Evolutionary conservation across 192 early-diverging fungal species (phyloP), one percentile per base, ranked within the genome.

Genomic region (Diversispora epigaea): DNA sequence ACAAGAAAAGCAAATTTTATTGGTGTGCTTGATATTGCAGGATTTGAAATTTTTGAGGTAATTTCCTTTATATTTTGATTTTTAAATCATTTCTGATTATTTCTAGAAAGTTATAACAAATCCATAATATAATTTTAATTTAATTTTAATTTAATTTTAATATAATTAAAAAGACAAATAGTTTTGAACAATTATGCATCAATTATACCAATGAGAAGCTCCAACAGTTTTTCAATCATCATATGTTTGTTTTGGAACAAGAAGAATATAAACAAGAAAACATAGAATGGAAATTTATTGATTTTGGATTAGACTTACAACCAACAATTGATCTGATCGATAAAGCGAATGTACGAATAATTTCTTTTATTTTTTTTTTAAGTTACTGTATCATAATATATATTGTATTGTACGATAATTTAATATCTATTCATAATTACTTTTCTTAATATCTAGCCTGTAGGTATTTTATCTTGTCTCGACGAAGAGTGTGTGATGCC

Each of bases 401-500:
- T 17, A 54, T 54, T 54, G n/a, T 17, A 4, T 11, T 12, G 11
- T 17, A 17, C 50, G 47, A 14, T 73, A 17, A 52, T 17, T 52
- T 52, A 11, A 11, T 52, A 52, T 52, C 17, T 17, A 52, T 54
- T 54, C 49, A 12, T 4, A 17, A 17, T 54, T 19, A 41, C 10
- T 22, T 4, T 22, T n/a, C 32, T 60, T 43, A 14, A 40, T 45
- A 61, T 12, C 3, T 77, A 88, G 89, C 97, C 97, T 8, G 93
- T 96, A 61, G 97, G 97, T 78, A 93, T 99, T 75, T 83, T 99
- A 73, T 96, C 97, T 43, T 94, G 92, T 76, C 83, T 99, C 14
- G 97, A 99, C 77, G 97, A 99, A 82, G 96, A 99, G 86, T 98
- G 95, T 83, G 94, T 98, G n/a, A 95, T 96, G 87, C 96, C 95